Base-by-base conservation (phyloP, 1,139 yeast genomes). In the Candida sojae region DNA sequence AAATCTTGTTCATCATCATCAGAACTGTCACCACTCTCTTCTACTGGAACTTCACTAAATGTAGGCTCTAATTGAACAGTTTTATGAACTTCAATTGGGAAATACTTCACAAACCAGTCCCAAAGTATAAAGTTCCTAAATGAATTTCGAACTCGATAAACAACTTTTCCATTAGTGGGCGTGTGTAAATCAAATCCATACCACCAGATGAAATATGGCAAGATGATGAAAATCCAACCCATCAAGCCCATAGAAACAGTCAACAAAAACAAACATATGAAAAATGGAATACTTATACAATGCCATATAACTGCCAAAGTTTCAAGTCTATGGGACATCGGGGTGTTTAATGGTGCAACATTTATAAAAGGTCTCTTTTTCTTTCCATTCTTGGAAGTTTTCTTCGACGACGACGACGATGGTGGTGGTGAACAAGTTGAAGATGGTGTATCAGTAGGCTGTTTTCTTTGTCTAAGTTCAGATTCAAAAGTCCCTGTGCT, bases 271-370 rank as follows among this genome's bases (percentile, higher is more conserved):
- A 83, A 53, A 8, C 83, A 68, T 1, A 77, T 61, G 52, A 83
- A 80, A 1, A 78, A 61, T 0, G 95, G 90, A 40, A 92, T 84
- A 4, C 89, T 77, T 26, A 88, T 73, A 3, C 88, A 82, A 64
- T 91, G 97, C 83, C 89, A 82, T 4, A 88, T 75, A 21, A 92
- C 83, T 1, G 85, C 85, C 4, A 86, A 60, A 1, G 93, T 89
- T 59, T 90, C 87, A 31, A 86, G 62, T 45, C 96, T 68, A 53
- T 86, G 73, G 23, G 68, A 60, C 48, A 82, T 55, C 1, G 92
- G 88, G 1, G 83, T 79, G 36, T 70, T 65, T 41, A 82, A 58
- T 0, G 88, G 86, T 0, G 86, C 82, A 47, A 75, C 61, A 51
- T 75, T 63, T 42, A 73, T 49, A 31, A 57, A 53, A 32, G 54